Base-by-base conservation (phyloP, 345 rosid genomes). In the Noccaea caerulescens region DNA sequence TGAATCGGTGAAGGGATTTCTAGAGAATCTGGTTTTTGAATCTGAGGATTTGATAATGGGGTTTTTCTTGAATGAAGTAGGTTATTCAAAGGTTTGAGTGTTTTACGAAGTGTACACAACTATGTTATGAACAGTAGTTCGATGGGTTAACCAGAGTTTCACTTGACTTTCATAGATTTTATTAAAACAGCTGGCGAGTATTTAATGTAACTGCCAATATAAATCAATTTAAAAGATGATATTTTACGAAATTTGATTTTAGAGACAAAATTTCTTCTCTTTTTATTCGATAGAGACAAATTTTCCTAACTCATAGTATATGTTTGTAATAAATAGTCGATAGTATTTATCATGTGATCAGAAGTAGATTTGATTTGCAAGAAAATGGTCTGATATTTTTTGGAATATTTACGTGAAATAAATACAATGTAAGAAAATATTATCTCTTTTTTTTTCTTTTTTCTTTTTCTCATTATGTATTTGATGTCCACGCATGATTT, bases 41-140 rank as follows among this genome's bases (percentile, higher is more conserved):
- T 23, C 18, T 23, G 32, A 58, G 32, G 10, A 6, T 62, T 33
- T 41, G 32, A 14, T 16, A 53, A 37, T 52, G 34, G 20, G 42
- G 42, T 6, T 39, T 44, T 36, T 16, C 12, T 0, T 23, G 30
- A 20, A 12, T 7, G 6, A 43, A 58, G 58, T 13, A 38, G n/a
- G 50, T 49, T 14, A 25, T 16, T 10, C 10, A 41, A 38, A 11
- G 51, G 10, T 4, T 39, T 71, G 0, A 39, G 61, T 52, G 61
- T 51, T 53, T 51, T 51, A 51, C 50, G 14, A 61, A 41, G 53
- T 51, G 54, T 60, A 60, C 68, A 51, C 32, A 71, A 14, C 18
- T 13, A 10, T 1, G 10, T 37, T 23, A 45, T 36, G 16, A 6
- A 42, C 5, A 14, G 2, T 55, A 1, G 32, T 43, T 55, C 0